Conservation (phyloP, 257 asterid genomes). For the Penstemon eatonii region DNA sequence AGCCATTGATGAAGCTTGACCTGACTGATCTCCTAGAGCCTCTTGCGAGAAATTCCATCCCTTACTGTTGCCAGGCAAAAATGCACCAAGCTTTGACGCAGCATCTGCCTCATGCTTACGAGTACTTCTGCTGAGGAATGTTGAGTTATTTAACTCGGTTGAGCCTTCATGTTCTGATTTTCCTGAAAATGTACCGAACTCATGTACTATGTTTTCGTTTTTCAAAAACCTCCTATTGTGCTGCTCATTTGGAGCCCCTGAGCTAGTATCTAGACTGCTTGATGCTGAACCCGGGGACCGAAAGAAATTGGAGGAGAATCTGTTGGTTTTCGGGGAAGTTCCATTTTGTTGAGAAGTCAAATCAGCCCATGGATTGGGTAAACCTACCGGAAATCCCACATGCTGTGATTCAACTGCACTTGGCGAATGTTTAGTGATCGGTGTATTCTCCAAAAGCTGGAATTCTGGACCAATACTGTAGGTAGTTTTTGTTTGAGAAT, state of each 20-base stretch:
- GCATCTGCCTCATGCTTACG: too few species aligned
- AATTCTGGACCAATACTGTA: conserved; percentile 24
- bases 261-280: conserved; percentile 34
- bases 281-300: conserved; percentile 43
- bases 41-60: conserved; percentile 13
- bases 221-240: conserved; percentile 13
- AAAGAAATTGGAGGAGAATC: conserved; percentile 28
- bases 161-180: conserved; percentile 16
- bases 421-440: conserved; percentile 27
- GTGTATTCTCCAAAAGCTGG: conserved; percentile 29
- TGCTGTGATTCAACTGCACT: conserved; percentile 26
- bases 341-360: conserved; percentile 19
- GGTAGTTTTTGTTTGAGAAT: conserved; percentile 20
- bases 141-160: conserved; percentile 17
- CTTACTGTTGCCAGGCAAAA: too few species aligned
- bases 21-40: conserved; percentile 29
- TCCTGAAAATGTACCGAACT: too few species aligned
- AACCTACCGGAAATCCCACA: conserved; percentile 12
- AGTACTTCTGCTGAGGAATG: too few species aligned
- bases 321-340: conserved; percentile 28
- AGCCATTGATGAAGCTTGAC: conserved; percentile 32
- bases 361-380: too few species aligned
- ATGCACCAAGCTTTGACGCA: too few species aligned
- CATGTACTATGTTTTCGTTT: too few species aligned
- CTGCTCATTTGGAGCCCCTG: conserved; percentile 34